These are phyloP conservation scores for Magnolia sinica DNA, from an alignment of 164 flowering plant species.

Conservation along the genomic window DNA sequence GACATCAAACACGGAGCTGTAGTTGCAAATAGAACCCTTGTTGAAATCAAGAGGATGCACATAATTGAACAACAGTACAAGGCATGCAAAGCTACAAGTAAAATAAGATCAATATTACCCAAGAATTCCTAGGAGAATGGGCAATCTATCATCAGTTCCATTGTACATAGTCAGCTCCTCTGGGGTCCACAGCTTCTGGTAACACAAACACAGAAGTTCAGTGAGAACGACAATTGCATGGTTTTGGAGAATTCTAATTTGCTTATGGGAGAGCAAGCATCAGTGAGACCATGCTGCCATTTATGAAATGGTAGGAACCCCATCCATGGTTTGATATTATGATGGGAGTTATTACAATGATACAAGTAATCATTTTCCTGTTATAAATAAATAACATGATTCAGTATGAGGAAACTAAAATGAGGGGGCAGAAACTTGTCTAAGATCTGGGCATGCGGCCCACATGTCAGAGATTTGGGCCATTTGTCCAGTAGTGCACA, in stretches of 20 bases:
- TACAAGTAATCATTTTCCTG: too few species aligned
- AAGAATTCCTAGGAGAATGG: conserved; percentile 61
- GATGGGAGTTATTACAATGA: too few species aligned
- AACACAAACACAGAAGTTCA: background rate
- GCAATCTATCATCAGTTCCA: conserved; percentile 62
- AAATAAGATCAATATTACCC: background rate
- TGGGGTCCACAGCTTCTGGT: conserved; percentile 43
- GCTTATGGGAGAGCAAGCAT: background rate
- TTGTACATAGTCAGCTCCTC: conserved; percentile 64
- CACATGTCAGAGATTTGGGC: too few species aligned
- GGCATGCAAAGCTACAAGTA: background rate
- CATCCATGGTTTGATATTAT: background rate
- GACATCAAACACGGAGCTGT: conserved; percentile 92
- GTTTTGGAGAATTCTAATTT: background rate
- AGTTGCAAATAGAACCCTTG: conserved; percentile 3
- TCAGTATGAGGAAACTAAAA: too few species aligned
- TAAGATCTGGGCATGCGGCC: too few species aligned
- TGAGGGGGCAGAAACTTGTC: too few species aligned
- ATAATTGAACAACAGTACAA: background rate
- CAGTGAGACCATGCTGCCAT: background rate
- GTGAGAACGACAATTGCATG: background rate
- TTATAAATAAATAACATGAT: too few species aligned
- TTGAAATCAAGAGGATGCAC: background rate
- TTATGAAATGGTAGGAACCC: background rate
- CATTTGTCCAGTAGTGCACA: too few species aligned